Evolutionary conservation across 371 early-diverging fungal species (phyloP), one percentile per base, ranked within the genome.

Genomic region (Syncephalastrum contaminatum): DNA sequence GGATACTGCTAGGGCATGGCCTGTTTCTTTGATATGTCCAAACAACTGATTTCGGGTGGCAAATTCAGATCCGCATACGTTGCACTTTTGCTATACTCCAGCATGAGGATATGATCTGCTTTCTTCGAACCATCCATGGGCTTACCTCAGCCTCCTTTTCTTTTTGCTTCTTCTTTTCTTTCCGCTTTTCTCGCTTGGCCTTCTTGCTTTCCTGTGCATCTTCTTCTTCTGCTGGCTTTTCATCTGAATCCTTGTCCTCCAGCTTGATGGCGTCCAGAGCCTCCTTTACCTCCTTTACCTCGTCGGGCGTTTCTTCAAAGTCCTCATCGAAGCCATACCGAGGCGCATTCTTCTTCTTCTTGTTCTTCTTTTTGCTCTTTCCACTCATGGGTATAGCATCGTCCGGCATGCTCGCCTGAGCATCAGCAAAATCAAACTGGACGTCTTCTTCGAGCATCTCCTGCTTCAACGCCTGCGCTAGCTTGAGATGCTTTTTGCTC

Each of bases 401-500:
- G 20, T 73, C 56, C 56, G 67, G 63, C 51, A 63, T 57, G 49
- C 68, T 49, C 50, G 63, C 58, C 51, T 74, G 51, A 54, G 69
- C 43, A 48, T 61, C 62, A 10, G 60, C 69, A 46, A 68, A 64
- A 13, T 65, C 72, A 58, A 75, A 67, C 14, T 58, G 56, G 20
- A 63, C 80, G 18, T 82, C 86, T 22, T 88, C 87, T 4, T 70
- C 75, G 60, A 88, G 54, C 78, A 94, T 81, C 64, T 92, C 82
- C 48, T 77, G 58, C 48, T 84, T 72, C 24, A 93, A 70, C 5
- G 72, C 62, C 51, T 86, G 80, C 0, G 88, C 85, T 12, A 77
- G 79, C 54, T 89, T 85, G 2, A 84, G 27, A 67, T 95, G 95
- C 59, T 87, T 89, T 63, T 85, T 86, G 25, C 88, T 88, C 56